A percentile compares a stretch with the other conserved stretches of the same genome.
Evolutionary conservation across 2,329 filamentous ascomycete genomes (phyloP).

Genomic region (Cyphellophora attinorum): DNA sequence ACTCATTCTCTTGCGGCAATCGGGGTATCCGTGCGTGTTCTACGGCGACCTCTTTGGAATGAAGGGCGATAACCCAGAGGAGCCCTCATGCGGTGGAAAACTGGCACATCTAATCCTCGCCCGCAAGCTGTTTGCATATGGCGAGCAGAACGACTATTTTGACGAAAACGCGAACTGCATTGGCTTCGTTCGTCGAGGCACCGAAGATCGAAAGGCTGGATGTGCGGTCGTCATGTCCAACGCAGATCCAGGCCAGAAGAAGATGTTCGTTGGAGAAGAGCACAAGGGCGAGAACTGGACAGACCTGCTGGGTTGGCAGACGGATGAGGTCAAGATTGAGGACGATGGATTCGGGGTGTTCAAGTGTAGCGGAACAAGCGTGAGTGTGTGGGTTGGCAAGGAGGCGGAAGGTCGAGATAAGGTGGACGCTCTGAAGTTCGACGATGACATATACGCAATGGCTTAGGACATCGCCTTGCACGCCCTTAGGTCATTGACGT

Average conservation of each 20-base stretch:
- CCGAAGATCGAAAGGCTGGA: constrained; percentile 34
- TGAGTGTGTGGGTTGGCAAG: constrained; percentile 47
- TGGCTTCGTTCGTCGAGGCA: constrained; percentile 46
- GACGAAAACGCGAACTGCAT: constrained; percentile 47
- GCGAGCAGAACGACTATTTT: constrained; percentile 50
- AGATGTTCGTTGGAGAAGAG: constrained; percentile 47
- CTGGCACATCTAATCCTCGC: constrained; percentile 48
- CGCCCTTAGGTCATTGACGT: no score
- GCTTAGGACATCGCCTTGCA: no score
- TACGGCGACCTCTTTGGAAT: constrained; percentile 56
- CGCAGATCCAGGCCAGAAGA: constrained; percentile 35
- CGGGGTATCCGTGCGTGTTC: constrained; percentile 52
- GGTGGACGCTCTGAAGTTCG: constrained; percentile 31
- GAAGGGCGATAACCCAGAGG: constrained; percentile 27
- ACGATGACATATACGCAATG: constrained; percentile 7
- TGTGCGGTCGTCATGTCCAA: constrained; percentile 44
- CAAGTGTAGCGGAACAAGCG: constrained; percentile 35
- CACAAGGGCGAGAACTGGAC: constrained; percentile 51
- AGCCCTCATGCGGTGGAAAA: constrained; percentile 40
- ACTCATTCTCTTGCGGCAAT: constrained; percentile 51
- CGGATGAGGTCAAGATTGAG: constrained; percentile 45
- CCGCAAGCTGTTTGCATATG: constrained; percentile 52
- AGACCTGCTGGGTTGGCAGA: constrained; percentile 44
- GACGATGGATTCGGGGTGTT: constrained; percentile 46
- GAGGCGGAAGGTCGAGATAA: constrained; percentile 37